phyloP scores from a whole-genome alignment of 2,329 filamentous ascomycete genomes.

The Verticillium nonalfalfae region DNA sequence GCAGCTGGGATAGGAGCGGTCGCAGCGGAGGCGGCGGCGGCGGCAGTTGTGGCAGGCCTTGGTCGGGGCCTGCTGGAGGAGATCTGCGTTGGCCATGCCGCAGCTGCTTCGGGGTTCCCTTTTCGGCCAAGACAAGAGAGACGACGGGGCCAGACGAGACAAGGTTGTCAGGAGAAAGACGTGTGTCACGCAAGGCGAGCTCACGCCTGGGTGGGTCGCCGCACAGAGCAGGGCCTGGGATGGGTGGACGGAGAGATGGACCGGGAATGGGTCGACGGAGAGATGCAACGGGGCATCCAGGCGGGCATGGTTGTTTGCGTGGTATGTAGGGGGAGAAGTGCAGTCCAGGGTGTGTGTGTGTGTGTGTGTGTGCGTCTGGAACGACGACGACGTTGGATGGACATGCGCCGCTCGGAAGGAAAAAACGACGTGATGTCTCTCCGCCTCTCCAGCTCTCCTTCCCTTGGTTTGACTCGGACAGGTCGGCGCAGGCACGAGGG shows the following conservation, averaged over 20 bases:
- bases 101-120: not conserved
- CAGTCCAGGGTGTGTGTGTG: not conserved
- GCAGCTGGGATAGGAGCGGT: slow-evolving; percentile 43
- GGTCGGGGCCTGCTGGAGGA: slow-evolving; percentile 6
- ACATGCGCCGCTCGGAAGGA: no score
- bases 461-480: not conserved
- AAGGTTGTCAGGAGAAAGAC: not conserved
- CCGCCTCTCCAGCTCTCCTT: no score
- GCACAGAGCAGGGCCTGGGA: slow-evolving; percentile 1
- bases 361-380: no score
- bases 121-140: no score
- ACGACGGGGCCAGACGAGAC: not conserved
- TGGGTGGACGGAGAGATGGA: slow-evolving; percentile 7
- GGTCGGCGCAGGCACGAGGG: not conserved
- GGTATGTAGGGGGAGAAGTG: not conserved
- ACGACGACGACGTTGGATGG: no score
- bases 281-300: slow-evolving; percentile 7
- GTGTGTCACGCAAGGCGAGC: not conserved
- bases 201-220: not conserved
- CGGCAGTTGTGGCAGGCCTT: slow-evolving; percentile 46
- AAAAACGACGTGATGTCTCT: not conserved
- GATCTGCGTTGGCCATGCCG: not conserved
- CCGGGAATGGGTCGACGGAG: slow-evolving; percentile 7
- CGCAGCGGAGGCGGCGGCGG: slow-evolving; percentile 45
- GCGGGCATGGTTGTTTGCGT: slow-evolving; percentile 7